A percentile compares a stretch with the other conserved stretches of the same genome.
Conservation (phyloP, 139 green algal species). For the Bryopsis sp. region DNA sequence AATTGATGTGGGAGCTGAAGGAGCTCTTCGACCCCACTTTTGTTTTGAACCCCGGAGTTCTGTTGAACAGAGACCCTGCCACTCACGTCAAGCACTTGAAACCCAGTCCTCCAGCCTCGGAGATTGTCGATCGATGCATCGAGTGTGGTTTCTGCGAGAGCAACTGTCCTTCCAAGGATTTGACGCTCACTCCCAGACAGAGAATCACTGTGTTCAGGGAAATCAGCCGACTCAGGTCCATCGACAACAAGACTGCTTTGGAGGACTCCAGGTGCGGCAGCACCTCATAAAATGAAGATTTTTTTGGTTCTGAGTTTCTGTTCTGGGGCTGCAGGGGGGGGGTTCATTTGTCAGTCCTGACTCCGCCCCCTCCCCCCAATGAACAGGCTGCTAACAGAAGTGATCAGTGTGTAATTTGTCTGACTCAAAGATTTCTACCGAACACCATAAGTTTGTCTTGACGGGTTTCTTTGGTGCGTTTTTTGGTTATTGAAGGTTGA, state of each 20-base stretch:
- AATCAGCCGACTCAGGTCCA: constrained; percentile 61
- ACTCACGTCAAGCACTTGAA: constrained; percentile 86
- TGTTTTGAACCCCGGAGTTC: constrained; percentile 85
- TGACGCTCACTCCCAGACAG: constrained; percentile 85
- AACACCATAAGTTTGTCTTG: background rate
- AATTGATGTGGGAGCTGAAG: constrained; percentile 98
- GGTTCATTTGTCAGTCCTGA: too few relatives aligned
- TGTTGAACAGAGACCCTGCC: constrained; percentile 71
- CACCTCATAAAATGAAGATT: too few relatives aligned
- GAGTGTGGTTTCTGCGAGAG: constrained; percentile 98
- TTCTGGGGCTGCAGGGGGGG: too few relatives aligned
- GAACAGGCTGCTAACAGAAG: too few relatives aligned
- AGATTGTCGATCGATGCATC: constrained; percentile 87
- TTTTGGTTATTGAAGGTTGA: constrained; percentile 30
- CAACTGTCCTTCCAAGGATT: constrained; percentile 89
- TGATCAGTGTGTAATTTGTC: too few relatives aligned
- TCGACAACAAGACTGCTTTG: constrained; percentile 28
- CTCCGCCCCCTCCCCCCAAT: too few relatives aligned
- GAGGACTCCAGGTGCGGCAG: constrained; percentile 43
- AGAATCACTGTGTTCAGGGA: constrained; percentile 85
- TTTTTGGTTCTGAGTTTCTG: too few relatives aligned
- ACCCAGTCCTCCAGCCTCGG: constrained; percentile 62
- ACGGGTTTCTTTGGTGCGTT: background rate
- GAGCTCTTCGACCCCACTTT: constrained; percentile 85
- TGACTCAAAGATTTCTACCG: too few relatives aligned